A percentile compares a stretch with the other conserved stretches of the same genome.
Evolutionary conservation across 768 basidiomycete genomes (phyloP).

Genomic region (Leccinellum luteum): DNA sequence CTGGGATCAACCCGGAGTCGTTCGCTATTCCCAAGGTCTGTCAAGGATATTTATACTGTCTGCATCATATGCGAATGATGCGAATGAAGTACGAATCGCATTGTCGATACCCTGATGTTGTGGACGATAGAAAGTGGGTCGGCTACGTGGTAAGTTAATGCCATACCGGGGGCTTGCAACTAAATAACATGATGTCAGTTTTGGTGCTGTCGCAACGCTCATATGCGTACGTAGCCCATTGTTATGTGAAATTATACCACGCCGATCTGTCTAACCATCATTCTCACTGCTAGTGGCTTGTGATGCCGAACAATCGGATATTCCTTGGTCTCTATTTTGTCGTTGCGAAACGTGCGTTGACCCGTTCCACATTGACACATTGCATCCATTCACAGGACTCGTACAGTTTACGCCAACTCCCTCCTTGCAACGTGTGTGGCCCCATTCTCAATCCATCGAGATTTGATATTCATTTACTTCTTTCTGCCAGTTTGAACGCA

Average conservation of each 20-base stretch:
- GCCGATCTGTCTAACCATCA: not conserved
- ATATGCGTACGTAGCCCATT: conserved; percentile 13
- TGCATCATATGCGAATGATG: not conserved
- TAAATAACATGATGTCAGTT: conserved; percentile 4
- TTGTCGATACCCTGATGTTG: conserved; percentile 22
- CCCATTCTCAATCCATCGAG: not conserved
- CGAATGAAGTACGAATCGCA: conserved; percentile 18
- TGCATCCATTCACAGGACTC: not conserved
- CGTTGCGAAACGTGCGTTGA: conserved; percentile 21
- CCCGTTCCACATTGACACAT: not conserved
- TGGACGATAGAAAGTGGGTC: conserved; percentile 27
- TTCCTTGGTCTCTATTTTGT: conserved; percentile 26
- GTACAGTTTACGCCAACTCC: conserved; percentile 26
- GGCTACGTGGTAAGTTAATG: conserved; percentile 15
- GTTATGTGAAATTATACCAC: not conserved
- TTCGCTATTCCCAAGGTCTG: conserved; percentile 36
- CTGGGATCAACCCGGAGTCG: conserved; percentile 34
- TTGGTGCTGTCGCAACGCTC: conserved; percentile 14
- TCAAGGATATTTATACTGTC: not conserved
- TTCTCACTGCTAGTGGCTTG: conserved; percentile 13
- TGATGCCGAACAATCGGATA: conserved; percentile 25
- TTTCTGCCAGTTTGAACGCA: conserved; percentile 19
- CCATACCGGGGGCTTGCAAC: not conserved
- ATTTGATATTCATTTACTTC: conserved; percentile 9
- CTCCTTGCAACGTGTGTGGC: conserved; percentile 22